These are phyloP conservation scores for Basidiobolus meristosporus DNA, from an alignment of 371 early-diverging fungal genomes.

Conservation along the genomic window DNA sequence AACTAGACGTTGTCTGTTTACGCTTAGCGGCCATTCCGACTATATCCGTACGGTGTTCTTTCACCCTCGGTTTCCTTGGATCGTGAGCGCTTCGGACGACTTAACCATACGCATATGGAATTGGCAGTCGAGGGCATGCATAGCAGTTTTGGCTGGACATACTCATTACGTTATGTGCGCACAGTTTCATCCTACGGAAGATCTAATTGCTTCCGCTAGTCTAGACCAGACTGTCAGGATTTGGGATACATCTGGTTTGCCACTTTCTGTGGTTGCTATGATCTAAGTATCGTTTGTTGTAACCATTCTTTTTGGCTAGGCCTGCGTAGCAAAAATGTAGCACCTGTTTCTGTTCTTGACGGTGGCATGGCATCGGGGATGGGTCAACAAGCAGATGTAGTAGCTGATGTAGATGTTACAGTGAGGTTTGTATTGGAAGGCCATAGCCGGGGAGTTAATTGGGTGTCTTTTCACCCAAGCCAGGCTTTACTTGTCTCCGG, in stretches of 20 bases:
- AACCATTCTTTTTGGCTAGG: conserved; percentile 30
- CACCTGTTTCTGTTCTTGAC: conserved; percentile 23
- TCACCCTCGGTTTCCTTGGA: conserved; percentile 98
- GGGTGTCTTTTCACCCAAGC: conserved; percentile 90
- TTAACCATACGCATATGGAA: conserved; percentile 99
- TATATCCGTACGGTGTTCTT: conserved; percentile 97
- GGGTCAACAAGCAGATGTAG: conserved; percentile 63
- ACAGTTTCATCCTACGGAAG: conserved; percentile 92
- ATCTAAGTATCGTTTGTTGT: too few relatives aligned
- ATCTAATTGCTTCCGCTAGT: conserved; percentile 88
- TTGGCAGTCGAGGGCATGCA: conserved; percentile 97
- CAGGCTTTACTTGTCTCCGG: conserved; percentile 88
- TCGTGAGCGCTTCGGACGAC: conserved; percentile 94
- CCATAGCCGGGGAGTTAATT: conserved; percentile 98
- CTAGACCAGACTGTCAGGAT: conserved; percentile 97
- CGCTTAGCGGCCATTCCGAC: conserved; percentile 95
- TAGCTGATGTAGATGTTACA: conserved; percentile 85
- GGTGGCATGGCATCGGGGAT: conserved; percentile 30
- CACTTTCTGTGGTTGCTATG: too few relatives aligned
- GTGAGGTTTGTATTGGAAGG: conserved; percentile 98
- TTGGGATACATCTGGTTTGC: conserved; percentile 92
- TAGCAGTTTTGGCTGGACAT: conserved; percentile 95
- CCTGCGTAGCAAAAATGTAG: conserved; percentile 63
- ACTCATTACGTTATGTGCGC: conserved; percentile 99
- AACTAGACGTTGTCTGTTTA: conserved; percentile 83